Evolutionary conservation across 2,329 filamentous ascomycete species (phyloP).

Genomic region (Pezicula neosporulosa): DNA sequence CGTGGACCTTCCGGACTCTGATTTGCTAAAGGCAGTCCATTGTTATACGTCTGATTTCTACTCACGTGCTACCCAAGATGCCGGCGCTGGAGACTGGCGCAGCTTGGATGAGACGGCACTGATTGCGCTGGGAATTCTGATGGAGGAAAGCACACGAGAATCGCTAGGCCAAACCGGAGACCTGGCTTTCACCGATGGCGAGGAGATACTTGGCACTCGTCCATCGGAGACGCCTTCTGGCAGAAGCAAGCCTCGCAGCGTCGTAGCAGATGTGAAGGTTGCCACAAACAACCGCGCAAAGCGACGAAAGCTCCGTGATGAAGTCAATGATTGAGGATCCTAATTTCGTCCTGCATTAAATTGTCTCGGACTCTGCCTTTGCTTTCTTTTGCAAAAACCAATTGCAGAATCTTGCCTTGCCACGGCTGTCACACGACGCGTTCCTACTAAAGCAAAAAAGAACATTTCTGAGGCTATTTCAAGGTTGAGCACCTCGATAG

Average conservation of each 20-base stretch:
- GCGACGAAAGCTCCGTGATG: too few species aligned
- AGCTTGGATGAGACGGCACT: conserved; percentile 79
- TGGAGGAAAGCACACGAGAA: conserved; percentile 66
- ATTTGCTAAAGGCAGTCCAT: conserved; percentile 68
- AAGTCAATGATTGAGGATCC: too few species aligned
- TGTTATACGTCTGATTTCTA: conserved; percentile 67
- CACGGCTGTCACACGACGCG: too few species aligned
- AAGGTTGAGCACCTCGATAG: too few species aligned
- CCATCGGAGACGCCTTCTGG: neutral
- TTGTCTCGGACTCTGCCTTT: too few species aligned
- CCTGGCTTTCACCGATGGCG: conserved; percentile 65
- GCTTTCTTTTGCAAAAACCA: too few species aligned
- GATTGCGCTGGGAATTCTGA: conserved; percentile 68
- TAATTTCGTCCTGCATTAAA: too few species aligned
- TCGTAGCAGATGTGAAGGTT: too few species aligned
- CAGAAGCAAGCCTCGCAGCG: neutral
- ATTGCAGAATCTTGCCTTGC: too few species aligned
- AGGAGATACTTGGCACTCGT: conserved; percentile 6
- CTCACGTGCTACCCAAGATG: conserved; percentile 27
- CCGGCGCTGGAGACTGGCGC: conserved; percentile 36
- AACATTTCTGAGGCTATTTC: too few species aligned
- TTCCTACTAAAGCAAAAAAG: too few species aligned
- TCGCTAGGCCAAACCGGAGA: conserved; percentile 63
- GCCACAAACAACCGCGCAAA: too few species aligned
- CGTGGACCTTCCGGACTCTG: conserved; percentile 59